Base-by-base conservation (phyloP, 2,329 filamentous ascomycete genomes). In the Lomentospora prolificans region DNA sequence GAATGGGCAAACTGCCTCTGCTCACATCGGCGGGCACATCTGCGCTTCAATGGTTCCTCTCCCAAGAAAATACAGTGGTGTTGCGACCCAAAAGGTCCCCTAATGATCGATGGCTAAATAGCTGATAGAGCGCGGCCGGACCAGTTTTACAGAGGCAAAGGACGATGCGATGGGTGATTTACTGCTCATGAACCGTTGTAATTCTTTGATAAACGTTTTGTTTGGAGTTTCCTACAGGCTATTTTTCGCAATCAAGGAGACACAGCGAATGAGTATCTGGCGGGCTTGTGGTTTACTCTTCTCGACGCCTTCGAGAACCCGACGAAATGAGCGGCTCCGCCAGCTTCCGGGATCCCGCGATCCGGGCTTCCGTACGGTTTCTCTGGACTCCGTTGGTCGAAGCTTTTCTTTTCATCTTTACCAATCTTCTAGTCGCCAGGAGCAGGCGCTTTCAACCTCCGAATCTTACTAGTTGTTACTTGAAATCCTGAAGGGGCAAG, bases 21-120 rank as follows among this genome's bases (percentile, higher is more conserved):
- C 50, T 52, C 50, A 8, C 50, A 52, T 52, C 50, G 30, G 50
- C 50, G 50, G 50, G 50, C 50, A 51, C 50, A 51, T 51, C 28
- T 52, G 50, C 50, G 19, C 50, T 52, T 52, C 50, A 52, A 19
- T 52, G 50, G 33, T 52, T 52, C 50, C 30, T 33, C 44, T n/a
- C 44, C 44, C 44, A 48, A 22, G 44, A 48, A 41, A 41, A 17
- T 17, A 12, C n/a, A 3, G 12, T 7, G 17, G 22, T 48, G 22
- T 25, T 14, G 17, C 7, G 12, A 33, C 7, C 12, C 6, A 12
- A 33, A 22, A 9, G 44, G 44, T 22, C 44, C 17, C 17, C 17
- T 25, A 48, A 48, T 48, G 44, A 48, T 48, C 44, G 44, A 48
- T 48, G 44, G 44, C 19, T 48, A 48, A 48, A 48, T 48, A 48